Evolutionary conservation across 345 rosid species (phyloP), one percentile per base, ranked within the genome.

Genomic region (Conringia planisiliqua): DNA sequence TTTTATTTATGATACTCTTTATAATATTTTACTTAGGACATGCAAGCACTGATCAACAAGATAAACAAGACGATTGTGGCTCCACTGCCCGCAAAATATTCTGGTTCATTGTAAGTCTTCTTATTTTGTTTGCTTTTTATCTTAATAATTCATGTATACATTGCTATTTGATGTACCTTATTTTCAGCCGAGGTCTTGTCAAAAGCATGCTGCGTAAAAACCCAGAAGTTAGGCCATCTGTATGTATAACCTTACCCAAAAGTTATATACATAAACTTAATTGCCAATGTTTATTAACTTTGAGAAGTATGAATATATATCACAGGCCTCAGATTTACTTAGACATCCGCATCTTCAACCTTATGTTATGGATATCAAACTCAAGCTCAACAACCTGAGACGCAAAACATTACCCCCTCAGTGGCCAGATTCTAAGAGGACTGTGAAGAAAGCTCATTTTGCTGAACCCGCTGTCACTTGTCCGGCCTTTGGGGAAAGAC

Each of bases 181-280:
- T 16, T 71, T 66, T 40, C 88, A 92, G 96, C 59, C 98, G 96
- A 57, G 75, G 90, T 81, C 96, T 92, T 56, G 88, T 92, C 59
- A 92, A 87, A 80, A 92, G 89, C 88, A 90, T 90, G 98, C 87
- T 92, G 87, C 90, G 96, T 78, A 92, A 90, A 83, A 90, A 92
- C 76, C 96, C 98, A 4, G 92, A 92, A 79, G 86, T 92, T 39
- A 73, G 98, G 73, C 94, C 97, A 80, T 85, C 84, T 76, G 97
- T 92, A 89, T 68, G 93, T 69, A 69, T 68, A 55, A 70, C 43
- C 26, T 55, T 36, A 36, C 40, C 40, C 40, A 36, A 10, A 36
- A 9, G 4, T 36, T 36, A 3, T 36, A 9, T 36, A 10, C 12
- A 17, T 16, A 43, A 26, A 51, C 40, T 59, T 7, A 5, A 7